Percentiles rank a stretch among this genome's conserved stretches.
Conservation (phyloP, 208 protist species). For the Crithidia mellificae region DNA sequence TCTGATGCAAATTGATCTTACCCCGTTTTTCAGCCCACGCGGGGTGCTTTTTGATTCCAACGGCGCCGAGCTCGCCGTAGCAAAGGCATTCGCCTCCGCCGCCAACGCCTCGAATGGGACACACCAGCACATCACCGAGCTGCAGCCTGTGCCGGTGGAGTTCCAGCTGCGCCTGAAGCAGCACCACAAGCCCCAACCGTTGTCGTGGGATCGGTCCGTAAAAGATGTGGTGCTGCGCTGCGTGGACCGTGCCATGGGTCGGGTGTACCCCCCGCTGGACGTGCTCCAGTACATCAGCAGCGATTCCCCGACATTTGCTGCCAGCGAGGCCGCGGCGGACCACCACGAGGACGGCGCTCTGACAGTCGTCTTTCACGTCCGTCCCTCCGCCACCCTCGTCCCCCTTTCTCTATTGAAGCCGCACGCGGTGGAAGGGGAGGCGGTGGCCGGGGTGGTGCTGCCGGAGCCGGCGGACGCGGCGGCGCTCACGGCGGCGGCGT, state of each 20-base stretch:
- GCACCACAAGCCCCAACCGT: too few relatives aligned
- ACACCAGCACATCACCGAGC: neutral
- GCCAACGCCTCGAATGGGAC: conserved; percentile 17
- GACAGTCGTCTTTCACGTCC: conserved; percentile 18
- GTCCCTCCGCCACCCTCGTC: conserved; percentile 19
- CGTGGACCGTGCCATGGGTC: conserved; percentile 71
- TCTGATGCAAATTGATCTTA: conserved; percentile 21
- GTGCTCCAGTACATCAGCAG: conserved; percentile 49
- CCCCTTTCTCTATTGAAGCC: conserved; percentile 4
- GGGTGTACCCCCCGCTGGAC: conserved; percentile 76
- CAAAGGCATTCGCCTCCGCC: conserved; percentile 37
- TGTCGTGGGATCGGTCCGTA: conserved; percentile 18
- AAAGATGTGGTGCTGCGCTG: conserved; percentile 65
- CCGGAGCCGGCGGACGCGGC: conserved; percentile 2
- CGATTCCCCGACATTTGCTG: conserved; percentile 28
- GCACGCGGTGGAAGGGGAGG: conserved; percentile 34
- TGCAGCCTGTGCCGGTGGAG: conserved; percentile 9
- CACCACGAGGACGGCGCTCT: neutral
- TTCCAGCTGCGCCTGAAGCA: neutral
- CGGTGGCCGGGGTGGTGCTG: conserved; percentile 9
- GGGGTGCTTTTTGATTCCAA: conserved; percentile 6
- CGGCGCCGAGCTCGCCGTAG: conserved; percentile 34
- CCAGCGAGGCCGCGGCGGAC: neutral
- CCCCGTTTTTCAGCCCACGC: conserved; percentile 6
- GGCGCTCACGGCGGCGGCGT: conserved; percentile 10